Percentiles rank a stretch among this genome's conserved stretches.
Conservation (phyloP, 257 asterid genomes). For the Solanum pennellii region DNA sequence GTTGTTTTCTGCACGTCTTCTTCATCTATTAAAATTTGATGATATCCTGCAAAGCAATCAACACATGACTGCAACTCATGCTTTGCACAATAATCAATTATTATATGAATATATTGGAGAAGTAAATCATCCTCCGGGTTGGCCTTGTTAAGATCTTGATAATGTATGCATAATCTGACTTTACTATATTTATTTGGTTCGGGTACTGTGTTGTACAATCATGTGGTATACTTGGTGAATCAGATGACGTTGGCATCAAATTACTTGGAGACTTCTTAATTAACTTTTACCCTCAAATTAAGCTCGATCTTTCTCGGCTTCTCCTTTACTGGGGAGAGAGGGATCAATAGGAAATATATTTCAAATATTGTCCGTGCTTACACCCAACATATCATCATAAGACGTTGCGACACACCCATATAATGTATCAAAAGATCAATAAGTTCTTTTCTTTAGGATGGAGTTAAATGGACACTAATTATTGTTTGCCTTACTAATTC, state of each 20-base stretch:
- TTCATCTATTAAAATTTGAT: not conserved
- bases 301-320: not conserved
- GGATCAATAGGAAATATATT: not conserved
- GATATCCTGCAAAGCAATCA: not conserved
- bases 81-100: not conserved
- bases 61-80: too few relatives aligned
- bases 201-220: not conserved
- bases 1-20: not conserved
- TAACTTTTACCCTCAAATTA: not conserved
- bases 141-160: not conserved
- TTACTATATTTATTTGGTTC: not conserved
- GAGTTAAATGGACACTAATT: not conserved
- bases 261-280: not conserved
- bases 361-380: not conserved
- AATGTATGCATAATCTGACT: not conserved
- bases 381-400: not conserved
- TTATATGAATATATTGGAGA: not conserved
- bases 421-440: not conserved
- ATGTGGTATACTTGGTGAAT: not conserved
- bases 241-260: not conserved
- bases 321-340: not conserved
- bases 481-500: not conserved
- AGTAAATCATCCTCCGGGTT: not conserved
- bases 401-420: not conserved
- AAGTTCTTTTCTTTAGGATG: not conserved